phyloP scores from a whole-genome alignment of 1,139 yeast species.

The Yamadazyma triangularis region DNA sequence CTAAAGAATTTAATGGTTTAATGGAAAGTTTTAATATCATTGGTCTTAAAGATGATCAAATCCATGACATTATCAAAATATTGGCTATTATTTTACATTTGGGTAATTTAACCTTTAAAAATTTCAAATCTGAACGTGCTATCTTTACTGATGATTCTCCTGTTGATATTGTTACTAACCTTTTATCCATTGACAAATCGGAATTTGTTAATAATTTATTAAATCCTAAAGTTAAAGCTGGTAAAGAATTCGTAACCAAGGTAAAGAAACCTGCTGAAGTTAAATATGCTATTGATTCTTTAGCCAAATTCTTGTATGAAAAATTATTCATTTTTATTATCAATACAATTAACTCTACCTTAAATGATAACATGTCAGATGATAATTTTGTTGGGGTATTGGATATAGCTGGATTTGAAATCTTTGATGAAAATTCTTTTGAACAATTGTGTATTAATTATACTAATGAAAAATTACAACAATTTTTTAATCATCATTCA shows the following conservation, averaged over 20 bases:
- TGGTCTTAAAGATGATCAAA: constrained; percentile 60
- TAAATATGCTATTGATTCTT: constrained; percentile 75
- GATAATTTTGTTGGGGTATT: constrained; percentile 81
- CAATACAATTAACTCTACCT: constrained; percentile 66
- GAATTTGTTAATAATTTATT: constrained; percentile 57
- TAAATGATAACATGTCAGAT: constrained; percentile 27
- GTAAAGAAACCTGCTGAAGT: constrained; percentile 80
- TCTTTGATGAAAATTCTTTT: constrained; percentile 84
- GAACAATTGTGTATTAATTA: constrained; percentile 96
- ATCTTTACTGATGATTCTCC: constrained; percentile 53
- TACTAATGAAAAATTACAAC: constrained; percentile 94
- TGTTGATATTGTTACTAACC: constrained; percentile 50
- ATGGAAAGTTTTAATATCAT: constrained; percentile 66
- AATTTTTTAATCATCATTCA: constrained; percentile 96
- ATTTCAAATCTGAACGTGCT: constrained; percentile 79
- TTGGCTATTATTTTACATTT: constrained; percentile 77
- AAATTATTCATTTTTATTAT: constrained; percentile 77
- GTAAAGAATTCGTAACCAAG: constrained; percentile 79
- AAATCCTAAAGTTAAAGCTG: constrained; percentile 87
- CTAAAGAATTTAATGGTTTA: constrained; percentile 57
- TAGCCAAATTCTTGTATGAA: constrained; percentile 85
- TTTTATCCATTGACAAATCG: constrained; percentile 60
- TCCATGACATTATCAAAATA: constrained; percentile 55
- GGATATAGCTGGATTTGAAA: constrained; percentile 98
- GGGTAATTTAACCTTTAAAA: constrained; percentile 77